These are phyloP conservation scores for Penicillium sp. DNA, from an alignment of 2,329 filamentous ascomycete genomes.

Conservation along the genomic window DNA sequence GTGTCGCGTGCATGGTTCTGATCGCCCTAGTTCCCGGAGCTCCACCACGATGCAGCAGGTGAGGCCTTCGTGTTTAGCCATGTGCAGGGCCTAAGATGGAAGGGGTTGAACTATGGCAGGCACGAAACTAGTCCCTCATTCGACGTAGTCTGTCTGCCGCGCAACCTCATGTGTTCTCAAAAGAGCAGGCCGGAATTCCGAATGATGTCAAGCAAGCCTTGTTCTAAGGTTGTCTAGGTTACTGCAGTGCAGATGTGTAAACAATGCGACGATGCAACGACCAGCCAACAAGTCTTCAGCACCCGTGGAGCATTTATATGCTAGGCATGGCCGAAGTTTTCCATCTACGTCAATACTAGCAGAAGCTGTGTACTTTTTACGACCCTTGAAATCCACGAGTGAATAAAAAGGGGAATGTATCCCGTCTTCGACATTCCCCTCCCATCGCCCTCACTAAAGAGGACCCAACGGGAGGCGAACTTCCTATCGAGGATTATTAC, in stretches of 20 bases:
- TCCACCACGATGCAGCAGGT: neutral
- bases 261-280: neutral
- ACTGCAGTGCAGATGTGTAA: neutral
- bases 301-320: neutral
- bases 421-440: conserved; percentile 70
- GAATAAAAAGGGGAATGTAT: conserved; percentile 40
- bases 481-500: conserved; percentile 65
- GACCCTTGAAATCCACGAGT: neutral
- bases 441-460: conserved; percentile 71
- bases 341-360: neutral
- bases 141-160: neutral
- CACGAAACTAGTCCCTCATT: neutral
- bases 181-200: conserved; percentile 4
- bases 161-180: neutral
- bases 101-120: neutral
- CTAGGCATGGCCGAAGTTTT: neutral
- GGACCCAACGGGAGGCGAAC: conserved; percentile 67
- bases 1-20: neutral
- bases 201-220: conserved; percentile 9
- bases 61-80: neutral
- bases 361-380: neutral
- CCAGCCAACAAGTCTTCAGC: neutral
- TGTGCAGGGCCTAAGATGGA: neutral
- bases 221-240: neutral
- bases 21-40: neutral